These are phyloP conservation scores for Calonectria honghensis DNA, from an alignment of 2,329 filamentous ascomycete species.

Conservation along the genomic window DNA sequence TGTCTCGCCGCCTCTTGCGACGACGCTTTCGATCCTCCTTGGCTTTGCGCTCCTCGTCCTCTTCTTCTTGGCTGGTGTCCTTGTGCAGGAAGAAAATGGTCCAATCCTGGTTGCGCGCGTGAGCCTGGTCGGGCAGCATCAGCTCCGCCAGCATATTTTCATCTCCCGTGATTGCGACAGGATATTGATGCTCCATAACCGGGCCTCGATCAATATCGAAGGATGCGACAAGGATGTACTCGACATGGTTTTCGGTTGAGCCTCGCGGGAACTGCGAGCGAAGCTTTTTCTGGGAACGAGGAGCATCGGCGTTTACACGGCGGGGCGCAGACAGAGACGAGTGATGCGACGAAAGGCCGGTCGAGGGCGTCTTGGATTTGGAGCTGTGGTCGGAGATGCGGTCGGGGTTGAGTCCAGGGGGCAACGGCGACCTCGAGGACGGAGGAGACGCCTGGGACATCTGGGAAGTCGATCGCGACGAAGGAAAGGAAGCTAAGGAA, in stretches of 20 bases:
- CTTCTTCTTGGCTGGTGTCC: slow-evolving; percentile 88
- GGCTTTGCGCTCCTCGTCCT: slow-evolving; percentile 80
- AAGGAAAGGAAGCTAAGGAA: slow-evolving; percentile 80
- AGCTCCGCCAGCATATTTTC: slow-evolving; percentile 98
- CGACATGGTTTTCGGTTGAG: slow-evolving; percentile 92
- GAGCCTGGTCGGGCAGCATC: slow-evolving; percentile 98
- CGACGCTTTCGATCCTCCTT: slow-evolving; percentile 72
- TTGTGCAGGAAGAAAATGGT: slow-evolving; percentile 99
- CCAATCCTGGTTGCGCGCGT: slow-evolving; percentile 97
- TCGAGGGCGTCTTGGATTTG: slow-evolving; percentile 76
- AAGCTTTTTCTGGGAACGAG: slow-evolving; percentile 71
- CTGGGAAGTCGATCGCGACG: slow-evolving; percentile 74
- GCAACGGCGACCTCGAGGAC: slow-evolving; percentile 74
- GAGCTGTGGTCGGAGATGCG: slow-evolving; percentile 76
- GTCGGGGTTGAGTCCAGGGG: slow-evolving; percentile 69
- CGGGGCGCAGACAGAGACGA: slow-evolving; percentile 74
- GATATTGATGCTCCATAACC: slow-evolving; percentile 99
- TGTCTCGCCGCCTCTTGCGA: slow-evolving; percentile 72
- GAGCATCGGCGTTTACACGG: slow-evolving; percentile 70
- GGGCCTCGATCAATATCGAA: slow-evolving; percentile 98
- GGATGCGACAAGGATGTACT: slow-evolving; percentile 97
- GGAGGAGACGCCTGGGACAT: slow-evolving; percentile 73
- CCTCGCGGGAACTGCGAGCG: slow-evolving; percentile 86
- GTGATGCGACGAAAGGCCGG: slow-evolving; percentile 77
- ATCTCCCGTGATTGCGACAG: slow-evolving; percentile 94